These are phyloP conservation scores for Vachellia pachyceras DNA, from an alignment of 306 rosid genomes.

Conservation along the genomic window DNA sequence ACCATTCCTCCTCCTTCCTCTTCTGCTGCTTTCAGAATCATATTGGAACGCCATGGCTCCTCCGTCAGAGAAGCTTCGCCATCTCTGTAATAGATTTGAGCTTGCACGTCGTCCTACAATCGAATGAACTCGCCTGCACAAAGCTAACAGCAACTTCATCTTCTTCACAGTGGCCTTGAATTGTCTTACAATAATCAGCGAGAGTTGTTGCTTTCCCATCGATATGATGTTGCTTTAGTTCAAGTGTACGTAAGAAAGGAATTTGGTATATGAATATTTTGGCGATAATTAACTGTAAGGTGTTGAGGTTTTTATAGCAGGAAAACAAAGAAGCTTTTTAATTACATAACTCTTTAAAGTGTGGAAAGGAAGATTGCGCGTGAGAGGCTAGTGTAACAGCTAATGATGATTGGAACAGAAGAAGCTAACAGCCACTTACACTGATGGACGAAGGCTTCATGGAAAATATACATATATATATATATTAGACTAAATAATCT, in stretches of 20 bases:
- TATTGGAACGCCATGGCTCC: neutral
- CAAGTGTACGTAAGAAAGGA: neutral
- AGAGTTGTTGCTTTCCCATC: conserved; percentile 7
- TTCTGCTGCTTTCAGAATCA: neutral
- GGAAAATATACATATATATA: neutral
- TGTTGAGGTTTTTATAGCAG: neutral
- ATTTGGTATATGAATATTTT: neutral
- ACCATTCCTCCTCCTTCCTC: conserved; percentile 31
- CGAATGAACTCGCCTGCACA: conserved; percentile 18
- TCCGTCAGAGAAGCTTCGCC: neutral
- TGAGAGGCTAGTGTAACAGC: neutral
- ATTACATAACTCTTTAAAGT: neutral
- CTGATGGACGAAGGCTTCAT: neutral
- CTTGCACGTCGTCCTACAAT: neutral
- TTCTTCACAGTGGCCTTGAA: conserved; percentile 45
- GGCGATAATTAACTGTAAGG: neutral
- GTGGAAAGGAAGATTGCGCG: neutral
- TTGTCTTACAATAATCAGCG: neutral
- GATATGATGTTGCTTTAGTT: too few relatives aligned
- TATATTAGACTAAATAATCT: neutral
- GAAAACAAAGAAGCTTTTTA: neutral
- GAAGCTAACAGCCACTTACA: neutral
- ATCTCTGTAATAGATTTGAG: neutral
- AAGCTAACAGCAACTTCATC: conserved; percentile 33
- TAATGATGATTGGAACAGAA: neutral